Evolutionary conservation across 805 yeast genomes (phyloP), one percentile per base, ranked within the genome.

Genomic region (Candida namnaoensis): DNA sequence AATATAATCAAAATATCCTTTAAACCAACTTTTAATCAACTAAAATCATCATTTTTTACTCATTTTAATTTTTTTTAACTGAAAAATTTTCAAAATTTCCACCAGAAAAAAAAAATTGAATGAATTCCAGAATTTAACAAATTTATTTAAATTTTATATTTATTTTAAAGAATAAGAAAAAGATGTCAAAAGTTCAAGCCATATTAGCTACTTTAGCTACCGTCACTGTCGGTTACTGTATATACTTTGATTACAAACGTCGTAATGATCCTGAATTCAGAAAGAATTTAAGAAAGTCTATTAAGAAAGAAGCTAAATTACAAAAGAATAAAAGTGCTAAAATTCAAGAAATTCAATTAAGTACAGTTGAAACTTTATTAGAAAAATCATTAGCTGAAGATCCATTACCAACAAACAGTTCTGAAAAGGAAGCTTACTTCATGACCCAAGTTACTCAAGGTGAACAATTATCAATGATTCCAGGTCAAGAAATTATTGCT

Each of bases 161-260:
- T 27, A 3, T 27, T 27, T 27, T 27, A 3, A 19, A 19, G 19
- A 19, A 19, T 2, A 30, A 30, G n/a, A 11, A 12, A 9, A 46
- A 32, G 39, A 66, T 51, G 60, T 60, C 62, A 35, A 60, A 44
- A 44, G 44, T 54, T 41, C 41, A 54, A 13, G 38, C 64, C 9
- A 51, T 64, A 14, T 37, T 60, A 35, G 63, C 72, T 30, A 56
- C 66, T 37, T 47, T 62, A 12, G 70, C 67, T 45, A 58, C 71
- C 38, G 67, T 73, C 15, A 75, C 81, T 26, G 65, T 80, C 38
- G 88, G 85, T 14, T 91, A 93, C 66, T 86, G 91, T 43, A 68
- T 78, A 34, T 93, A 87, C 69, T 95, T 95, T 58, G 99, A 93
- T 68, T 85, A 88, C 71, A 74, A 75, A 65, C 87, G 99, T 68